Evolutionary conservation across 2,329 filamentous ascomycete genomes (phyloP).

Genomic region (Cercospora zeina): DNA sequence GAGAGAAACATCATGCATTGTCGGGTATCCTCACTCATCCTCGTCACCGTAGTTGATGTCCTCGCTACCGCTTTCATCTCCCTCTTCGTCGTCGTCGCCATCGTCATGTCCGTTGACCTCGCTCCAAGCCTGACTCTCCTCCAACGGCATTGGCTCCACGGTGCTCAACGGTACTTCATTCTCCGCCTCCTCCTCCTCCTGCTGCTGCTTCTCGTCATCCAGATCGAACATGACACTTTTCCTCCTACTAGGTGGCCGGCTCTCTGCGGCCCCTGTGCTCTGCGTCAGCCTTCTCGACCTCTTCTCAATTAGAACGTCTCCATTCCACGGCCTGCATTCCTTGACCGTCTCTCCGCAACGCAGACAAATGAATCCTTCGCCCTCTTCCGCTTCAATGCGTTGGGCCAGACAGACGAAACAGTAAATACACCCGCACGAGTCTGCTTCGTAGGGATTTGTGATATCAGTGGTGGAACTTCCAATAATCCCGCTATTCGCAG

Average conservation of each 20-base stretch:
- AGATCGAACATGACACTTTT: slow-evolving; percentile 38
- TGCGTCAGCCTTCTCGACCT: slow-evolving; percentile 18
- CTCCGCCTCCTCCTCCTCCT: slow-evolving; percentile 23
- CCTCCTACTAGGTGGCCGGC: slow-evolving; percentile 37
- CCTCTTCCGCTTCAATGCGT: slow-evolving; percentile 85
- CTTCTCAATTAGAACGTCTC: slow-evolving; percentile 67
- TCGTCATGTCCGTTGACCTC: slow-evolving; percentile 30
- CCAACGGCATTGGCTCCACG: slow-evolving; percentile 37
- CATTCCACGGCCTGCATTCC: slow-evolving; percentile 86
- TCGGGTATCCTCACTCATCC: slow-evolving; percentile 27
- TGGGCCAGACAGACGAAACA: slow-evolving; percentile 96
- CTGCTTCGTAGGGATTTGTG: slow-evolving; percentile 91
- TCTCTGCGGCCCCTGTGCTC: slow-evolving; percentile 23
- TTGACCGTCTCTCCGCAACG: slow-evolving; percentile 81
- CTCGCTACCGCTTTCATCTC: slow-evolving; percentile 10
- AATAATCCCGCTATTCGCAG: slow-evolving; percentile 65
- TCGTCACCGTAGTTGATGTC: slow-evolving; percentile 27
- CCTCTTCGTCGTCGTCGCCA: slow-evolving; percentile 23
- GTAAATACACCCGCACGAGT: slow-evolving; percentile 88
- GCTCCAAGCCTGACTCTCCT: slow-evolving; percentile 34
- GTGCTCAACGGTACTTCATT: slow-evolving; percentile 25
- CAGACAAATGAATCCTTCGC: slow-evolving; percentile 89
- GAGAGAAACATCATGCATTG: slow-evolving; percentile 12
- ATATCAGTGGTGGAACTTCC: slow-evolving; percentile 90
- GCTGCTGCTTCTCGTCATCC: slow-evolving; percentile 28